Evolutionary conservation across 2,329 filamentous ascomycete genomes (phyloP).

Genomic region (Neospermospora avenae): DNA sequence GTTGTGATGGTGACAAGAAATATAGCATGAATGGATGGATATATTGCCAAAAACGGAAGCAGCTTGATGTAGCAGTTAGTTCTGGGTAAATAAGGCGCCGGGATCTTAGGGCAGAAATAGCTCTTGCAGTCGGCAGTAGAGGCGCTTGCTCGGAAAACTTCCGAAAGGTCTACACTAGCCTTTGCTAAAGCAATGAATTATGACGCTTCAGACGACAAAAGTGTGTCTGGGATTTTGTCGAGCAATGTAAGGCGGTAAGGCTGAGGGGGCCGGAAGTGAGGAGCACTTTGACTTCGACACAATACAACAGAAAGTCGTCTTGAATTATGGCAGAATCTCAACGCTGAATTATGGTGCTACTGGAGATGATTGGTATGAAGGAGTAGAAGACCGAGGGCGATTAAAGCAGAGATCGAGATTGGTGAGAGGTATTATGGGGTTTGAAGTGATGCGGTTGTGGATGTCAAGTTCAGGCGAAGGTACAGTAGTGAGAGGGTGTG

Average conservation of each 20-base stretch:
- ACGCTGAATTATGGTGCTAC: neutral
- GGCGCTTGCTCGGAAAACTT: slow-evolving; percentile 26
- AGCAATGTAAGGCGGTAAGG: slow-evolving; percentile 10
- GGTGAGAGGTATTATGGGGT: neutral
- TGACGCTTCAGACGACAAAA: slow-evolving; percentile 20
- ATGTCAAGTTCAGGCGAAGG: neutral
- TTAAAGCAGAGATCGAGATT: neutral
- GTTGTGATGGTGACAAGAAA: slow-evolving; percentile 13
- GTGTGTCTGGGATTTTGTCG: slow-evolving; percentile 16
- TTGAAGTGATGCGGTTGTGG: neutral
- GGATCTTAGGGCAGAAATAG: slow-evolving; percentile 13
- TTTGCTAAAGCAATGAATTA: slow-evolving; percentile 12
- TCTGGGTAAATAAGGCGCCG: slow-evolving; percentile 15
- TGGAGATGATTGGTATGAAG: slow-evolving; percentile 4
- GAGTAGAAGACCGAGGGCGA: slow-evolving; percentile 6
- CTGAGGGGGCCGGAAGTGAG: slow-evolving; percentile 11
- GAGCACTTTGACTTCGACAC: slow-evolving; percentile 12
- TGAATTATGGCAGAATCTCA: slow-evolving; percentile 16
- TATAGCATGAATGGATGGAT: neutral
- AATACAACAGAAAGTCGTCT: slow-evolving; percentile 8
- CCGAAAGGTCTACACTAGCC: slow-evolving; percentile 21
- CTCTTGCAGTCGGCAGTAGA: slow-evolving; percentile 13
- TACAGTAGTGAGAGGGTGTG: neutral
- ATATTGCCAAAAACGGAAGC: slow-evolving; percentile 10
- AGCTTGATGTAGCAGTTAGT: slow-evolving; percentile 13